phyloP scores from a whole-genome alignment of 2,329 filamentous ascomycete genomes.

The Fusarium sp. region DNA sequence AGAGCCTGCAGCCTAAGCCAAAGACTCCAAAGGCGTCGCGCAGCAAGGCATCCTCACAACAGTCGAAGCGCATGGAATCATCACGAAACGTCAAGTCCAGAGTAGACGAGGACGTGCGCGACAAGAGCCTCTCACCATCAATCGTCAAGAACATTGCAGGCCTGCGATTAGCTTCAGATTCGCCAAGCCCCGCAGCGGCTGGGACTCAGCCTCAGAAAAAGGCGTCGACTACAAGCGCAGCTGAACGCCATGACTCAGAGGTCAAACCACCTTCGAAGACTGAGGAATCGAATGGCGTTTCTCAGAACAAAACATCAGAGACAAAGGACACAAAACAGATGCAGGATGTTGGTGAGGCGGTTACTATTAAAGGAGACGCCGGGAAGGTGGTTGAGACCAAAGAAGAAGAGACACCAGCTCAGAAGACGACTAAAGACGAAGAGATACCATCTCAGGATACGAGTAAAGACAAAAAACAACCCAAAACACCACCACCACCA shows the following conservation, averaged over 20 bases:
- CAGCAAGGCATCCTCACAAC: slow-evolving; percentile 9
- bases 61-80: slow-evolving; percentile 23
- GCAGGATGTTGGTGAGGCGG: slow-evolving; percentile 3
- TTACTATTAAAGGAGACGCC: slow-evolving; percentile 21
- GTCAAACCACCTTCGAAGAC: slow-evolving; percentile 27
- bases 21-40: slow-evolving; percentile 15
- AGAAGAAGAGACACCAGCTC: background rate
- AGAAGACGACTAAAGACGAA: slow-evolving; percentile 4
- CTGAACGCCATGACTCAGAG: slow-evolving; percentile 30
- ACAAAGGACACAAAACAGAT: background rate
- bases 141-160: slow-evolving; percentile 49
- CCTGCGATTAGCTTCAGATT: slow-evolving; percentile 46
- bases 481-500: background rate
- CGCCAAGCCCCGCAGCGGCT: slow-evolving; percentile 35
- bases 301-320: background rate
- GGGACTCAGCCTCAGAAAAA: slow-evolving; percentile 37
- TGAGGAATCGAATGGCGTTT: slow-evolving; percentile 23
- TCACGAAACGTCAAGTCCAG: slow-evolving; percentile 10
- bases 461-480: background rate
- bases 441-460: background rate
- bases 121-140: slow-evolving; percentile 43
- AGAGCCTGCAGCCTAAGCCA: slow-evolving; percentile 38
- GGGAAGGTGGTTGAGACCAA: slow-evolving; percentile 2
- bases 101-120: slow-evolving; percentile 19
- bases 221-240: slow-evolving; percentile 32